Percentiles rank a stretch among this genome's conserved stretches.
phyloP scores from a whole-genome alignment of 331 rosid genomes.

The Prunus yedoensis region DNA sequence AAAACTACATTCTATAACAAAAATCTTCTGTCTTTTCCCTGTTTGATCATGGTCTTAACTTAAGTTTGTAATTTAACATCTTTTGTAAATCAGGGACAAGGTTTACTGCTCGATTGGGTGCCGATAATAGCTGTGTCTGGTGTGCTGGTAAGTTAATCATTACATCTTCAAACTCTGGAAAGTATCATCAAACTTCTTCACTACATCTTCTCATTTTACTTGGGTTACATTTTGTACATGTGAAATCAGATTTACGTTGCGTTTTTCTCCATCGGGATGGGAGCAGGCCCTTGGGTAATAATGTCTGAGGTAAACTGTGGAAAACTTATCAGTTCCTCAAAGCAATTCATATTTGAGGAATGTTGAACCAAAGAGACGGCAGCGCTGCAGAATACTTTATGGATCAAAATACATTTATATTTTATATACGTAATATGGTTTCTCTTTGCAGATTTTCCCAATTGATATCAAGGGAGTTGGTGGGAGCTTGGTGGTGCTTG shows the following conservation, averaged over 20 bases:
- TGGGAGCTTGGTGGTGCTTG: conserved; percentile 76
- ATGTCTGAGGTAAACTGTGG: conserved; percentile 76
- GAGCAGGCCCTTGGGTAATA: conserved; percentile 84
- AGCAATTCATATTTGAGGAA: background rate
- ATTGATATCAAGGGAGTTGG: conserved; percentile 73
- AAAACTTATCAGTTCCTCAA: background rate
- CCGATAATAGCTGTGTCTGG: conserved; percentile 60
- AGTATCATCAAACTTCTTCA: background rate
- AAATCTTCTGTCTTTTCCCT: background rate
- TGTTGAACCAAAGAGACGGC: background rate
- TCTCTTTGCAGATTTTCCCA: conserved; percentile 62
- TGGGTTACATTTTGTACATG: background rate
- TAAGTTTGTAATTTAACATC: background rate
- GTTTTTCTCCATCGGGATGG: conserved; percentile 71
- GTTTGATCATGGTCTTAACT: conserved; percentile 13
- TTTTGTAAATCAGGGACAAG: conserved; percentile 45
- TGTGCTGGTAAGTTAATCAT: conserved; percentile 47
- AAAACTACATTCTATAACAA: background rate
- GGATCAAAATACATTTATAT: background rate
- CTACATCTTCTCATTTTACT: background rate
- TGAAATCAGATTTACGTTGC: conserved; percentile 63
- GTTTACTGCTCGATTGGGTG: conserved; percentile 53
- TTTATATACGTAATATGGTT: background rate
- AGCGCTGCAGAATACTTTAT: background rate
- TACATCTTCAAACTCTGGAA: conserved; percentile 1